phyloP scores from a whole-genome alignment of 345 rosid genomes.

The Arabis hirsuta region DNA sequence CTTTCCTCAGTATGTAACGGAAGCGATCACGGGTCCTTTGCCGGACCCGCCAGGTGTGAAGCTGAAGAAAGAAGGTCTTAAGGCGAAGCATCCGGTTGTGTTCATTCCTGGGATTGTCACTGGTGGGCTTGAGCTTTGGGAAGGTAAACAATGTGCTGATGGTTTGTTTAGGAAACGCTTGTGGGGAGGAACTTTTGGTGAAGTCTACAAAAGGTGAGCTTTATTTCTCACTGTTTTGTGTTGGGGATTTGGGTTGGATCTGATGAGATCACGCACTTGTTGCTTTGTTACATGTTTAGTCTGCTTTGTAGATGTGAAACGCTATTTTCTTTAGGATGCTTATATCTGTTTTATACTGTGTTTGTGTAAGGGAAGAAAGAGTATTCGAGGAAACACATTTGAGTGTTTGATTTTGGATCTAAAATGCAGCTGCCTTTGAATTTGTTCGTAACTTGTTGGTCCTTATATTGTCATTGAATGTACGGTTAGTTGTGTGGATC shows the following conservation, averaged over 20 bases:
- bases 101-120: slow-evolving; percentile 97
- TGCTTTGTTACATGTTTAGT: neutral
- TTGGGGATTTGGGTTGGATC: neutral
- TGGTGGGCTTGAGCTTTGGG: slow-evolving; percentile 96
- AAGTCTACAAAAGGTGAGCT: slow-evolving; percentile 82
- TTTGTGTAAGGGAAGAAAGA: slow-evolving; percentile 26
- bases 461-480: slow-evolving; percentile 5
- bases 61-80: slow-evolving; percentile 78
- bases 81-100: slow-evolving; percentile 85
- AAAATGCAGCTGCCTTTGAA: neutral
- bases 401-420: neutral
- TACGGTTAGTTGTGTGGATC: neutral
- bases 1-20: slow-evolving; percentile 82
- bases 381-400: neutral
- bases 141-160: slow-evolving; percentile 87
- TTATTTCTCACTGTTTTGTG: neutral
- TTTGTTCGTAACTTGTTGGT: slow-evolving; percentile 6
- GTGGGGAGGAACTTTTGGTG: slow-evolving; percentile 99
- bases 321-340: neutral
- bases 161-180: slow-evolving; percentile 89
- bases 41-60: slow-evolving; percentile 95
- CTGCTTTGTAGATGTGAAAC: neutral
- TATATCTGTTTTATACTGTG: neutral
- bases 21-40: slow-evolving; percentile 89
- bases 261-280: slow-evolving; percentile 23